Conservation (phyloP, 2,329 filamentous ascomycete species). For the Monosporascus sp. region DNA sequence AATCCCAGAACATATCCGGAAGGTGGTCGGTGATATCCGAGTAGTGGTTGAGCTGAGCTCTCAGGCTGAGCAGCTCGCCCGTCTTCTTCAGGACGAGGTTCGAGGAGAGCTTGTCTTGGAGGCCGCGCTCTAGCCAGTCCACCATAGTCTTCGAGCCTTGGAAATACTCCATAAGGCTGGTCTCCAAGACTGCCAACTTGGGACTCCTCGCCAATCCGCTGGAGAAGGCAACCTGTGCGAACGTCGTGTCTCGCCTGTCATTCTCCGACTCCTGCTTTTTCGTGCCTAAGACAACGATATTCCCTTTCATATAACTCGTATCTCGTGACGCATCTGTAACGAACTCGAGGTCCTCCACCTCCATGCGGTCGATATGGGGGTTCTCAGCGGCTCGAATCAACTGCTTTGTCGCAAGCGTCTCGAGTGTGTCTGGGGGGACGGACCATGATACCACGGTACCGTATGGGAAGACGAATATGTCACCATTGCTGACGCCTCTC, state of each 20-base stretch:
- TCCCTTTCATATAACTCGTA: conserved; percentile 74
- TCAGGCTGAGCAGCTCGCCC: conserved; percentile 81
- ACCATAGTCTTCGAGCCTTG: conserved; percentile 81
- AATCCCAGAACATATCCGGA: conserved; percentile 97
- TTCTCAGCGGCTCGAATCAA: conserved; percentile 72
- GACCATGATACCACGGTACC: conserved; percentile 93
- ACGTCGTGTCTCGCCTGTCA: conserved; percentile 54
- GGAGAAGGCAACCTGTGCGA: conserved; percentile 95
- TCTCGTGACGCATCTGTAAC: conserved; percentile 68
- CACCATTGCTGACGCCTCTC: conserved; percentile 60
- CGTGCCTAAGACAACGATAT: conserved; percentile 85
- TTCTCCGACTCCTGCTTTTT: conserved; percentile 43
- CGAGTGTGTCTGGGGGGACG: conserved; percentile 69
- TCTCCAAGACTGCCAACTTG: conserved; percentile 89
- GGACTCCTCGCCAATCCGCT: conserved; percentile 89
- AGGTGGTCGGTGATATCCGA: conserved; percentile 93
- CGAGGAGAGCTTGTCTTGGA: conserved; percentile 63
- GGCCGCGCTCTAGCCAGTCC: conserved; percentile 54
- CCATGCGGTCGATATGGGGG: conserved; percentile 65
- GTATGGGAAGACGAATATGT: conserved; percentile 93
- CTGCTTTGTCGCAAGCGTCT: conserved; percentile 63
- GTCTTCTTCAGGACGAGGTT: conserved; percentile 88
- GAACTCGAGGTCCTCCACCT: conserved; percentile 89
- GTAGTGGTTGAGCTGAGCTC: conserved; percentile 93
- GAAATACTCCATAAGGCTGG: conserved; percentile 76